Conservation (phyloP, 371 early-diverging fungal genomes). For the Nematocida ironsii region DNA sequence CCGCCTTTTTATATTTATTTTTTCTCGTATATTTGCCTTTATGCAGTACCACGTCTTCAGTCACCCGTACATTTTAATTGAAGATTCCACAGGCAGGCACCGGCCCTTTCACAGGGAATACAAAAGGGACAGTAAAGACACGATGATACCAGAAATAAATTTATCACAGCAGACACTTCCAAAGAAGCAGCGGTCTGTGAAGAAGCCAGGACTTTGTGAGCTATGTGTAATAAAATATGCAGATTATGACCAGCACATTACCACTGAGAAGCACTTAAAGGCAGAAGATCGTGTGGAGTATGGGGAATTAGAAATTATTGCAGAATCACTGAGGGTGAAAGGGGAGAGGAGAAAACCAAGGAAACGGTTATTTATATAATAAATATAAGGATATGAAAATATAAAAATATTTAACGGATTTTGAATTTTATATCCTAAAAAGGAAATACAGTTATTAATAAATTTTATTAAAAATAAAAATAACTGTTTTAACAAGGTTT, state of each 20-base stretch:
- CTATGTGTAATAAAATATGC: conserved; percentile 65
- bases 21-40: conserved; percentile 36
- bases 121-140: conserved; percentile 45
- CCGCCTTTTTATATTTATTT: neutral
- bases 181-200: conserved; percentile 31
- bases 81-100: conserved; percentile 64
- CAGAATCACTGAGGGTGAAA: conserved; percentile 21
- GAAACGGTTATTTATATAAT: conserved; percentile 28
- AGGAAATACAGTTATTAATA: no score
- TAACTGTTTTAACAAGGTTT: no score
- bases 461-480: no score
- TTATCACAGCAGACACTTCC: conserved; percentile 56
- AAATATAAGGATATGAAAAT: neutral
- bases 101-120: conserved; percentile 69
- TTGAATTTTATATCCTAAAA: no score
- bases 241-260: conserved; percentile 66
- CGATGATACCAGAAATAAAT: conserved; percentile 39
- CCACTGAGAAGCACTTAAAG: conserved; percentile 57
- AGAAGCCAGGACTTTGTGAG: conserved; percentile 67
- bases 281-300: conserved; percentile 62
- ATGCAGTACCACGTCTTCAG: conserved; percentile 67
- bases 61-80: conserved; percentile 68
- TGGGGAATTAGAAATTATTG: conserved; percentile 63
- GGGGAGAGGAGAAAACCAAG: conserved; percentile 3
- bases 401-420: no score